These are phyloP conservation scores for Aspergillus sp. DNA, from an alignment of 2,329 filamentous ascomycete genomes.

Conservation along the genomic window DNA sequence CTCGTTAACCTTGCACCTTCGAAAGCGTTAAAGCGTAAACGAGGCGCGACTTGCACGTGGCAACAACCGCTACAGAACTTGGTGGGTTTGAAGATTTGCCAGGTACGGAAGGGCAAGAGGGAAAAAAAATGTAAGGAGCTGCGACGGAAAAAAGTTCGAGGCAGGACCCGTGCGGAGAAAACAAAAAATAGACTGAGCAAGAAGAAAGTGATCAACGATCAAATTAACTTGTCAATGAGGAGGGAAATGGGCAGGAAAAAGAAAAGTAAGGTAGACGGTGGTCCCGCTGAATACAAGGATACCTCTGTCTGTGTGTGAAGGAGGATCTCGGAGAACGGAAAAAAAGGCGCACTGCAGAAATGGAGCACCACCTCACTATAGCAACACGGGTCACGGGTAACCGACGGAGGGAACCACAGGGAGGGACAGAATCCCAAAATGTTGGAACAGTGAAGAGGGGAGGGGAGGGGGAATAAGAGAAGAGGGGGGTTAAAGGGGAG, in stretches of 20 bases:
- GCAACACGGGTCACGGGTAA: constrained; percentile 25
- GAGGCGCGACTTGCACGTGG: constrained; percentile 33
- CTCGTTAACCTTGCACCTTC: constrained; percentile 24
- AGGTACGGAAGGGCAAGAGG: constrained; percentile 14
- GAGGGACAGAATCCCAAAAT: constrained; percentile 24
- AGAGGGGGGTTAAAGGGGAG: constrained; percentile 24
- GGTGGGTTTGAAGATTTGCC: constrained; percentile 5
- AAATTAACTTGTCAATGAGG: constrained; percentile 21
- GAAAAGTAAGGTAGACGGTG: constrained; percentile 16
- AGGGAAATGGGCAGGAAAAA: constrained; percentile 12
- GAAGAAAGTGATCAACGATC: constrained; percentile 22
- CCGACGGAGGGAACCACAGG: constrained; percentile 18
- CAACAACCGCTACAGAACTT: constrained; percentile 18
- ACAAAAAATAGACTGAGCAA: constrained; percentile 11
- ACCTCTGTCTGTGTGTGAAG: constrained; percentile 15
- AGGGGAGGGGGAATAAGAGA: constrained; percentile 18
- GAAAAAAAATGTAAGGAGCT: constrained; percentile 13
- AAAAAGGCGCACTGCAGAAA: constrained; percentile 22
- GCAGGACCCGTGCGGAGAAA: constrained; percentile 23
- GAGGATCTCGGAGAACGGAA: constrained; percentile 22
- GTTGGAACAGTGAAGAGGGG: constrained; percentile 24
- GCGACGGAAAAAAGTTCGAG: constrained; percentile 23
- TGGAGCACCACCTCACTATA: constrained; percentile 25
- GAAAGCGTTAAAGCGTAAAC: constrained; percentile 15
- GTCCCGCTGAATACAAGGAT: constrained; percentile 21